Percentiles rank a stretch among this genome's conserved stretches.
Conservation (phyloP, 371 early-diverging fungal genomes). For the Rhizopus microsporus region DNA sequence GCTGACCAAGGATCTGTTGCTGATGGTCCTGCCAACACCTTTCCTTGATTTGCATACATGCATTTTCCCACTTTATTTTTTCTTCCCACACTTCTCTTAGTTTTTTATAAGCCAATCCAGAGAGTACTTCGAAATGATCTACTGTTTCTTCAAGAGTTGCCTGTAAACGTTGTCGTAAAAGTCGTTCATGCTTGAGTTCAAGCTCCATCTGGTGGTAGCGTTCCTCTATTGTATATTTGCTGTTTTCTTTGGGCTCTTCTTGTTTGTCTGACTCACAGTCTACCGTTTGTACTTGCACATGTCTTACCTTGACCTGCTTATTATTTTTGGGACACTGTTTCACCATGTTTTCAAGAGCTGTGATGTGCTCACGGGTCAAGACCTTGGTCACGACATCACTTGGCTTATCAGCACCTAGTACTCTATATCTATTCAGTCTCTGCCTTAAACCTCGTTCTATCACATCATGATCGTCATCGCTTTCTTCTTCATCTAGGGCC, state of each 20-base stretch:
- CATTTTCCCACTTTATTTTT: conserved; percentile 38
- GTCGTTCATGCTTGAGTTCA: conserved; percentile 47
- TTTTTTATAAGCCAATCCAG: conserved; percentile 56
- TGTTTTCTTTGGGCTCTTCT: background rate
- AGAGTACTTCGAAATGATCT: conserved; percentile 55
- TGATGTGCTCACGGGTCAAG: conserved; percentile 25
- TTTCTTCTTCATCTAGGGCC: background rate
- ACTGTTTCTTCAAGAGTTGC: conserved; percentile 49
- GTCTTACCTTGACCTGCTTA: conserved; percentile 7
- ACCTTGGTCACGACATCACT: conserved; percentile 13
- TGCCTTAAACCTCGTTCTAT: conserved; percentile 22
- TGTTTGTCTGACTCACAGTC: background rate
- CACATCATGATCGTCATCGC: conserved; percentile 1
- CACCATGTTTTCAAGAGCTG: conserved; percentile 17
- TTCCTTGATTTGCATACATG: conserved; percentile 33
- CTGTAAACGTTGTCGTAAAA: conserved; percentile 39
- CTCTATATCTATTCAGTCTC: conserved; percentile 10
- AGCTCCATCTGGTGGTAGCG: conserved; percentile 25
- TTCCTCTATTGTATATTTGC: conserved; percentile 5
- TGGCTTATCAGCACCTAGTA: conserved; percentile 2
- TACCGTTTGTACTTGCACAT: conserved; percentile 33
- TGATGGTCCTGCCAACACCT: conserved; percentile 28
- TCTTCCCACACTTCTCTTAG: conserved; percentile 55
- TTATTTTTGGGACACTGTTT: conserved; percentile 3
- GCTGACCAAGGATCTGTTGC: conserved; percentile 6